Percentiles rank a stretch among this genome's conserved stretches.
phyloP scores from a whole-genome alignment of 805 yeast species.

The Lipomyces kockii region DNA sequence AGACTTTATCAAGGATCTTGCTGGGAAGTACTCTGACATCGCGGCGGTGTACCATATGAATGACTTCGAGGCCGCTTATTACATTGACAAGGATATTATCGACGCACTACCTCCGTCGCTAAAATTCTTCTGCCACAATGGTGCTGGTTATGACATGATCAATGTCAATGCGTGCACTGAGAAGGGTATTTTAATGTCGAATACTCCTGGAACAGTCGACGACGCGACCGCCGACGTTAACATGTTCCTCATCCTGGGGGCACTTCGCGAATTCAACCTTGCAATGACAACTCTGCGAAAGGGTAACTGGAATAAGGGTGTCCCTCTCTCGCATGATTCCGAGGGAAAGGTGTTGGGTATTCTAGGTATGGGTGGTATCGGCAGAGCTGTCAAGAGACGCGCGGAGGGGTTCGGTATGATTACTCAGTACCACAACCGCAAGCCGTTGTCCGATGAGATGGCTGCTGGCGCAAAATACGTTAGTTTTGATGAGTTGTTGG shows the following conservation, averaged over 20 bases:
- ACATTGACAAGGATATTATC: constrained; percentile 65
- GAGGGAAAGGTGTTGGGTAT: constrained; percentile 77
- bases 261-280: constrained; percentile 66
- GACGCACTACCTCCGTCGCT: constrained; percentile 60
- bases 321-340: constrained; percentile 74
- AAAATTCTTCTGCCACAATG: constrained; percentile 62
- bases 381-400: constrained; percentile 75
- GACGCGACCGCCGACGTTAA: constrained; percentile 75
- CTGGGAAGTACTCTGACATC: constrained; percentile 50
- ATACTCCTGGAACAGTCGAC: constrained; percentile 69
- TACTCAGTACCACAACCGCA: constrained; percentile 74
- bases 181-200: constrained; percentile 61
- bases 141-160: constrained; percentile 73
- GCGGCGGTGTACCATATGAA: constrained; percentile 55
- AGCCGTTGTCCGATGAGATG: constrained; percentile 59
- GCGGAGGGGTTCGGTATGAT: constrained; percentile 78
- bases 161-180: constrained; percentile 60
- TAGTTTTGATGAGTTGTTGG: constrained; percentile 67
- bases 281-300: constrained; percentile 59
- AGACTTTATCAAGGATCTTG: constrained; percentile 50
- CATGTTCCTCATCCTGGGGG: constrained; percentile 63
- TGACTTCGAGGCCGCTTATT: constrained; percentile 52
- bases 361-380: constrained; percentile 89
- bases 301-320: constrained; percentile 68
- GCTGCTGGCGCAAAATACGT: constrained; percentile 76